Evolutionary conservation across 108 stramenopile species (phyloP), one percentile per base, ranked within the genome.

Genomic region (Cyclotella choctawhatcheeana): DNA sequence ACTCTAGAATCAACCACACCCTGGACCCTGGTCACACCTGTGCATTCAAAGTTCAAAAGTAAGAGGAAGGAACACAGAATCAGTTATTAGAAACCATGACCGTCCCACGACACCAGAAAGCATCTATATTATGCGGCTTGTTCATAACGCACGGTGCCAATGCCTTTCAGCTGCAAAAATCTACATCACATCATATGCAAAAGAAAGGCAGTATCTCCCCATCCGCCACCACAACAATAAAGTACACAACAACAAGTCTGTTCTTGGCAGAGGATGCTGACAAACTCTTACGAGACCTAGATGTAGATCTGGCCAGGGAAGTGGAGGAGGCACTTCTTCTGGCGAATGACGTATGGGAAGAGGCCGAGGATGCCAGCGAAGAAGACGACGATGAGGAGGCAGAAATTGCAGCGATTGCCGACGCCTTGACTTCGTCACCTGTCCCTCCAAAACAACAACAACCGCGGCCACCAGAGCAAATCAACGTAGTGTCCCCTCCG

Each of bases 301-400:
- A 76, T n/a, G 43, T 34, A 44, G 74, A 76, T 31, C 51, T 76
- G 5, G 51, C 60, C 3, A 44, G 40, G 22, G 66, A 76, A 62
- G 47, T 76, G 21, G 74, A 76, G 8, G 74, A 59, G 16, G 74
- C 74, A 33, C 51, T 76, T 43, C 43, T 34, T 0, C 60, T 76
- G 17, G 74, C 74, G 18, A 64, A 67, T 17, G 32, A 68, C 27
- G 74, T 65, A 0, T 25, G 58, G 59, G 26, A n/a, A n/a, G n/a
- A n/a, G n/a, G n/a, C n/a, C n/a, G n/a, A n/a, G n/a, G n/a, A 24
- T 0, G 26, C 59, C 30, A 53, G 20, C 44, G 69, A 59, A 34
- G 54, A 52, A 44, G 69, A 59, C 6, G 54, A 58, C 20, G 69
- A 58, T 21, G 69, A 59, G 0, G 55, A 55, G 8, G 65, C 58